These are phyloP conservation scores for Plasmodium chabaudi DNA, from an alignment of 169 alveolate species.

Conservation along the genomic window DNA sequence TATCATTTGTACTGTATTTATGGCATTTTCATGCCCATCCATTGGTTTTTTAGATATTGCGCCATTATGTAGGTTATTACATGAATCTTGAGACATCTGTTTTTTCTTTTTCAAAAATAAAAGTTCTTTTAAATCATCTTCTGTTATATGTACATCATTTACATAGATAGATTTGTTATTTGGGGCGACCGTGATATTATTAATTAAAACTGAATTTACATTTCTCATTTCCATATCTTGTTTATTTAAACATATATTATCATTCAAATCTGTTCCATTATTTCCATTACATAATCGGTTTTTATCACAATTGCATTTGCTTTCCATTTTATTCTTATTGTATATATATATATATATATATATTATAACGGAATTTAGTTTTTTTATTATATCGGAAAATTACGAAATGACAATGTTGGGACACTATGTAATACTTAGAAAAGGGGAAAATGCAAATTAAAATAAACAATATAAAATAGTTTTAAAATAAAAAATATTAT, in stretches of 20 bases:
- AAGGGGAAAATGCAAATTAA: no score
- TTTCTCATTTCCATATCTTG: background rate
- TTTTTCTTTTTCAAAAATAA: conserved; percentile 19
- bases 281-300: background rate
- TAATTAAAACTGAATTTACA: conserved; percentile 18
- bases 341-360: no score
- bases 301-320: background rate
- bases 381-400: no score
- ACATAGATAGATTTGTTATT: conserved; percentile 20
- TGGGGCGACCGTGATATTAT: conserved; percentile 34
- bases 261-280: background rate
- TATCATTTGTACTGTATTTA: background rate
- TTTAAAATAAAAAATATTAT: no score
- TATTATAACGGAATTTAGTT: no score
- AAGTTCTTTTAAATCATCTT: conserved; percentile 33
- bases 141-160: conserved; percentile 41
- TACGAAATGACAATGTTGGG: no score
- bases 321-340: no score
- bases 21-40: background rate
- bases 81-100: background rate
- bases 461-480: no score
- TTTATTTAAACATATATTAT: background rate
- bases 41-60: background rate
- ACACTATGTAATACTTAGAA: no score
- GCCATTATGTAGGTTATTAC: background rate